phyloP scores from a whole-genome alignment of 106 monocot genomes.

The Cymbidium sinense region DNA sequence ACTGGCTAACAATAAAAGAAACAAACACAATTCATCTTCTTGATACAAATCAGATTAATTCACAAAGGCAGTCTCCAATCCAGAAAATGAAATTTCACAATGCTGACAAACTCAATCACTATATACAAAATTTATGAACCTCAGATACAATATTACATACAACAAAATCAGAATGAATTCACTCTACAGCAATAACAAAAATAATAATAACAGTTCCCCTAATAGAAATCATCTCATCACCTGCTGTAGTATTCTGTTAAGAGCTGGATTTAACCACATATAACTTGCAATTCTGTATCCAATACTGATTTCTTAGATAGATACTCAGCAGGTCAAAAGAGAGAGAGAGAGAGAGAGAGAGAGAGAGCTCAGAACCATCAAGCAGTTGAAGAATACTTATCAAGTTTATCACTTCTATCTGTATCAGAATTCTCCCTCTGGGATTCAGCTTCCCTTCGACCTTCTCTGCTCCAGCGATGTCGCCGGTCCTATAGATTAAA shows the following conservation, averaged over 20 bases:
- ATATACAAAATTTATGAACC: no score
- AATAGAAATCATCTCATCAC: not conserved
- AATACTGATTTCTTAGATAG: not conserved
- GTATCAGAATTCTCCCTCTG: slow-evolving; percentile 68
- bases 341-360: not conserved
- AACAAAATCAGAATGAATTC: not conserved
- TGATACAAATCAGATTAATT: no score
- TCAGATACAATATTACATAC: not conserved
- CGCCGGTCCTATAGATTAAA: slow-evolving; percentile 58
- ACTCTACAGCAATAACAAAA: not conserved
- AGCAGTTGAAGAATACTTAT: slow-evolving; percentile 6
- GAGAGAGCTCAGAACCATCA: no score
- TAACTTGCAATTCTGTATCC: not conserved
- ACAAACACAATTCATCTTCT: no score
- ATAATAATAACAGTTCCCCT: not conserved
- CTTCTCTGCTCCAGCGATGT: slow-evolving; percentile 35
- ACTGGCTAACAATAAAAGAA: no score
- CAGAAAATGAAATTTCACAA: no score
- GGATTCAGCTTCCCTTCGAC: slow-evolving; percentile 36
- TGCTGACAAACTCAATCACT: no score
- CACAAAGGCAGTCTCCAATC: no score
- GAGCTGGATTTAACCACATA: not conserved
- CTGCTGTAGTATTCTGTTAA: not conserved
- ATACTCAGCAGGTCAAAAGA: not conserved
- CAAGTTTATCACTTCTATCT: slow-evolving; percentile 62